Base-by-base conservation (phyloP, 768 basidiomycete species). In the Tricholomella constricta region DNA sequence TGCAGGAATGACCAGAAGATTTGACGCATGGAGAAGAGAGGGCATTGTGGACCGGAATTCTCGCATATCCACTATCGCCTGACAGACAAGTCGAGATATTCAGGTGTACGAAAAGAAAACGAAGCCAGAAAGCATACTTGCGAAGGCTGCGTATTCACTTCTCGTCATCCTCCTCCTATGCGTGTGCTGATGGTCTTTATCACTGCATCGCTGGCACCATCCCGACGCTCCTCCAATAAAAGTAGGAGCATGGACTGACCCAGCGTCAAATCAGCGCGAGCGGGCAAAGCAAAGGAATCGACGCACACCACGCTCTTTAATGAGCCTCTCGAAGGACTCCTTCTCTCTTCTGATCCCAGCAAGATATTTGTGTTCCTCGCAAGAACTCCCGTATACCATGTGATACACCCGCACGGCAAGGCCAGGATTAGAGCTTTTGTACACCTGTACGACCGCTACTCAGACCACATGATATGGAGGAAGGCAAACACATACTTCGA, bases 31-130 rank as follows among this genome's bases (percentile, higher is more conserved):
- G 7, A 98, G 75, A 4, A 99, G 68, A 0, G 91, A 94, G 0
- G 95, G 97, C 9, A 99, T 72, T 0, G 93, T 84, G 2, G 96
- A 98, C 23, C 94, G 80, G 69, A 99, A 98, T 69, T 99, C 97
- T 59, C 96, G 84, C 83, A 98, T 88, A 69, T 98, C 97, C 20
- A 98, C 94, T 54, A 99, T 86, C 43, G 98, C 87, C 94, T 97
- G 54, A n/a, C n/a, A n/a, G n/a, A n/a, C n/a, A n/a, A n/a, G n/a
- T n/a, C n/a, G n/a, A n/a, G n/a, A n/a, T n/a, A n/a, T n/a, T n/a
- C n/a, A n/a, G n/a, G n/a, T n/a, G n/a, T n/a, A n/a, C n/a, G 11
- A 47, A 25, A 31, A 20, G 23, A 40, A 14, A 35, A 43, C 35
- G 20, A 31, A 5, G 15, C 32, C 40, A 48, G 32, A 29, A 50